These are phyloP conservation scores for Arachis hypogaea DNA, from an alignment of 306 rosid genomes.

Conservation along the genomic window DNA sequence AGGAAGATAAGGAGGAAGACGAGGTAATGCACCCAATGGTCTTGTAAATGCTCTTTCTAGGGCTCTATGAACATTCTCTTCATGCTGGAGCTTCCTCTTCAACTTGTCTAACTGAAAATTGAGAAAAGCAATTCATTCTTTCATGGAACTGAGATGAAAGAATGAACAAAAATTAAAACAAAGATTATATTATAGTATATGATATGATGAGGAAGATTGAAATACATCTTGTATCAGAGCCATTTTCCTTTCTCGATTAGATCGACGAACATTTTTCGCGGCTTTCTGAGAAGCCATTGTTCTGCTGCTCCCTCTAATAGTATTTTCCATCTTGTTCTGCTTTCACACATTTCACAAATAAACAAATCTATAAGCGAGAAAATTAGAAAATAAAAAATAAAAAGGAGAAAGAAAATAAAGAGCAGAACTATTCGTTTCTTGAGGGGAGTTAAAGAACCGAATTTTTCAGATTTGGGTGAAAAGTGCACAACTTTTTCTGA, in stretches of 20 bases:
- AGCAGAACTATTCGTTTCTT: constrained; percentile 59
- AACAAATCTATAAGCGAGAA: constrained; percentile 34
- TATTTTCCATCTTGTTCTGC: constrained; percentile 69
- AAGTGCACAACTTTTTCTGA: constrained; percentile 47
- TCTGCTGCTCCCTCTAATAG: constrained; percentile 52
- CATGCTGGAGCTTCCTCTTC: constrained; percentile 96
- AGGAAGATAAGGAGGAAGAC: constrained; percentile 99
- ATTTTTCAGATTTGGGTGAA: constrained; percentile 60
- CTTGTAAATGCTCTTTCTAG: constrained; percentile 96
- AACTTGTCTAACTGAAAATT: constrained; percentile 79
- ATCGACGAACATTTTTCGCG: constrained; percentile 64
- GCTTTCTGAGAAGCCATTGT: constrained; percentile 58
- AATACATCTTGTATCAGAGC: constrained; percentile 89
- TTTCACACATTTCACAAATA: constrained; percentile 54
- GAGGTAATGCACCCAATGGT: constrained; percentile 95
- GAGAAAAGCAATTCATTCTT: constrained; percentile 10
- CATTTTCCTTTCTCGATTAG: constrained; percentile 79
- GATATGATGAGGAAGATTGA: constrained; percentile 22
- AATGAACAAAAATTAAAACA: not conserved
- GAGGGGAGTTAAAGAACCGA: constrained; percentile 48
- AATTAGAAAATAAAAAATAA: constrained; percentile 15
- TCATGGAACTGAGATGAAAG: constrained; percentile 1
- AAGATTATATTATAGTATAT: too few relatives aligned
- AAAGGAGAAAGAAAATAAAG: not conserved
- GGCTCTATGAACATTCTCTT: constrained; percentile 98